A percentile compares a stretch with the other conserved stretches of the same genome.
Conservation (phyloP, 345 rosid genomes). For the Linum tenue region DNA sequence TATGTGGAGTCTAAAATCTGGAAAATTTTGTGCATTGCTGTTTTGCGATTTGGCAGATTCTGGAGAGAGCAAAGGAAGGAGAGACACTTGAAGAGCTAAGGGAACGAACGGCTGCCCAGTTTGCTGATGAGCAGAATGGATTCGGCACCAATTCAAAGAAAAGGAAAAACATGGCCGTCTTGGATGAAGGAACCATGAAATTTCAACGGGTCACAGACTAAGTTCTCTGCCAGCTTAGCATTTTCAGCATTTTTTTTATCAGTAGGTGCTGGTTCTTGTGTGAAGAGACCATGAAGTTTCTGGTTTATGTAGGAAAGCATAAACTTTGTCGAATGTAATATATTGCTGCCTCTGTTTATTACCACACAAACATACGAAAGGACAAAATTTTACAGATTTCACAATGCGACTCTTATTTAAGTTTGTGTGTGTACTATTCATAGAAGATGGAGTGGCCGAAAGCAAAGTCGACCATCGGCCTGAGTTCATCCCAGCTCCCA, state of each 20-base stretch:
- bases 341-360: too few species aligned
- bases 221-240: too few species aligned
- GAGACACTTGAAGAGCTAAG: slow-evolving; percentile 56
- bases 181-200: slow-evolving; percentile 53
- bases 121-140: slow-evolving; percentile 42
- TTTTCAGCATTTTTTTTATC: too few species aligned
- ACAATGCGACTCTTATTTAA: too few species aligned
- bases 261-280: too few species aligned
- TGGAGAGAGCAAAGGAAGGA: slow-evolving; percentile 90
- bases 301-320: too few species aligned
- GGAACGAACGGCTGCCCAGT: slow-evolving; percentile 67
- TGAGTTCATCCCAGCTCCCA: slow-evolving; percentile 30
- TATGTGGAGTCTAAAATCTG: background rate
- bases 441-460: background rate
- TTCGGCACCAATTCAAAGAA: slow-evolving; percentile 49
- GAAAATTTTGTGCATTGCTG: background rate
- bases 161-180: slow-evolving; percentile 43
- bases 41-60: slow-evolving; percentile 31
- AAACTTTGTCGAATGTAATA: too few species aligned
- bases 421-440: too few species aligned
- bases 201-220: slow-evolving; percentile 24
- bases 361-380: too few species aligned
- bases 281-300: too few species aligned
- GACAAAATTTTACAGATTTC: too few species aligned
- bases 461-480: slow-evolving; percentile 22